Conservation (phyloP, 2,329 filamentous ascomycete genomes). For the Colletotrichum camelliae region DNA sequence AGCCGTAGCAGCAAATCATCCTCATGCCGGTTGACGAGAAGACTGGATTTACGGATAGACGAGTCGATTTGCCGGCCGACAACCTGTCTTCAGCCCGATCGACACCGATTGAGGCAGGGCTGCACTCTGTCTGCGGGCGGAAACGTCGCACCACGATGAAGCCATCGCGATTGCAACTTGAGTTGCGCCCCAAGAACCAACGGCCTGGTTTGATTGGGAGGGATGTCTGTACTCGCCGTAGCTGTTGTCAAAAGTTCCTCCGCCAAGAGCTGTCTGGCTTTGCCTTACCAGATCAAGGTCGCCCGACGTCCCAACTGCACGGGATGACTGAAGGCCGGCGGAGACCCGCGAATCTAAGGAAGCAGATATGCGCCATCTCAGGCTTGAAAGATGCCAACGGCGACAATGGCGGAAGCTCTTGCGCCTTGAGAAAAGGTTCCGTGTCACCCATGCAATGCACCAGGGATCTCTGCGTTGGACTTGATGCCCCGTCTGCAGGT, state of each 20-base stretch:
- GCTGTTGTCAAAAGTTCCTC: neutral
- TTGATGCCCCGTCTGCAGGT: neutral
- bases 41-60: neutral
- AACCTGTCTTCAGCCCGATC: neutral
- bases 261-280: neutral
- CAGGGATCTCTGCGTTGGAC: neutral
- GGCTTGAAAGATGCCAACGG: neutral
- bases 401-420: neutral
- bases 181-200: neutral
- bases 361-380: neutral
- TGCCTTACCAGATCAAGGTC: neutral
- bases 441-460: neutral
- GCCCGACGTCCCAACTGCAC: neutral
- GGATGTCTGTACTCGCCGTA: neutral
- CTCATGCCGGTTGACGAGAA: neutral
- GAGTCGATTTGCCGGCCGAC: neutral
- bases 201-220: neutral
- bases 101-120: neutral
- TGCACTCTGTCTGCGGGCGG: neutral
- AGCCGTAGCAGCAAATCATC: neutral
- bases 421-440: neutral
- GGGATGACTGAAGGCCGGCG: neutral
- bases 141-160: conserved; percentile 2
- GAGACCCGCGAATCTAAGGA: neutral
- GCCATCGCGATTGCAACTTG: neutral